These are phyloP conservation scores for Allium sativum DNA, from an alignment of 106 monocot species.

Conservation along the genomic window DNA sequence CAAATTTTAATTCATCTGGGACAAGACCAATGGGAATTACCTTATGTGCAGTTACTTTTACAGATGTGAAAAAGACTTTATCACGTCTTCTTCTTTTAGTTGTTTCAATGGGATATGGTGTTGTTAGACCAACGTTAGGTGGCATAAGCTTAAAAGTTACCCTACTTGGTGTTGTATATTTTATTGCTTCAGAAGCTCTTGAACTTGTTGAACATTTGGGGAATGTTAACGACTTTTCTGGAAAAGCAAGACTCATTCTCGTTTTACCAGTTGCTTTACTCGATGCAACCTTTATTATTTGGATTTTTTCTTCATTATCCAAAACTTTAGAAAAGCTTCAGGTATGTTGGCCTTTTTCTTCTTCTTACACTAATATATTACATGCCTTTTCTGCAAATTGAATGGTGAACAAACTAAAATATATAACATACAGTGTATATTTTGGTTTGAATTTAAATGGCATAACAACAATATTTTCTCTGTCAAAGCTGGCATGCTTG, in stretches of 20 bases:
- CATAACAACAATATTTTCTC: no score
- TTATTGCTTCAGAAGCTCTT: conserved; percentile 86
- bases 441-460: no score
- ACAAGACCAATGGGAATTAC: conserved; percentile 86
- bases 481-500: no score
- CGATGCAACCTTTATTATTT: conserved; percentile 87
- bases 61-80: conserved; percentile 89
- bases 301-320: conserved; percentile 97
- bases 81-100: conserved; percentile 89
- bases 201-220: conserved; percentile 98
- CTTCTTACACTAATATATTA: no score
- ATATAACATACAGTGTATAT: no score
- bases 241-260: conserved; percentile 81
- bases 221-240: conserved; percentile 93
- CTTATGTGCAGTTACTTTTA: conserved; percentile 88
- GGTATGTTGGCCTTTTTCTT: conserved; percentile 21
- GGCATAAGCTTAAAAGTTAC: conserved; percentile 64
- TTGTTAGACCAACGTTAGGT: conserved; percentile 75
- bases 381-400: no score
- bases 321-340: conserved; percentile 94
- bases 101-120: conserved; percentile 98
- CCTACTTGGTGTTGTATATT: conserved; percentile 81
- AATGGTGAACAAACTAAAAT: no score
- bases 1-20: conserved; percentile 90
- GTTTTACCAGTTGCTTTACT: conserved; percentile 87